Percentiles rank a stretch among this genome's conserved stretches.
Conservation (phyloP, 495 filamentous ascomycete species). For the Achaetomiella virescens region DNA sequence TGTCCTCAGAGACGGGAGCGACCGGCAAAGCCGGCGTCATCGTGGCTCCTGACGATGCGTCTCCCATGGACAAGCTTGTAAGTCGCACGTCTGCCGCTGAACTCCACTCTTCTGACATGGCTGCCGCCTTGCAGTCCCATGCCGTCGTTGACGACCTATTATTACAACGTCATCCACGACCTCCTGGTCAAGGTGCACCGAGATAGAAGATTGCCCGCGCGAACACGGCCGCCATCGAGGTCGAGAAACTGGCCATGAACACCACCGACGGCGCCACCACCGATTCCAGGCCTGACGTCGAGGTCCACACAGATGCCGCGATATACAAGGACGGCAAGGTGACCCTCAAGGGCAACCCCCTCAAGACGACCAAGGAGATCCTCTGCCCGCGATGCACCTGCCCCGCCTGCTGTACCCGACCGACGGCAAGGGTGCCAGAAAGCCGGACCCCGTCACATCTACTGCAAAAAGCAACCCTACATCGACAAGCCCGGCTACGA, state of each 20-base stretch:
- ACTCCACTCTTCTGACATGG: background rate
- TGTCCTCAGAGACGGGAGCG: conserved; percentile 27
- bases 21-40: conserved; percentile 47
- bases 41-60: conserved; percentile 37
- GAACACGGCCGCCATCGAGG: conserved; percentile 63
- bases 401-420: conserved; percentile 59
- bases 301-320: conserved; percentile 64
- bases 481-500: conserved; percentile 69
- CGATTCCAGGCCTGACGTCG: conserved; percentile 40
- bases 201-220: conserved; percentile 66
- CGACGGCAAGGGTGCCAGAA: conserved; percentile 52
- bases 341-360: conserved; percentile 66
- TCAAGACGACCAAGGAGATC: conserved; percentile 66
- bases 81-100: conserved; percentile 12
- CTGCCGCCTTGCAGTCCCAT: conserved; percentile 36
- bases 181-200: conserved; percentile 64
- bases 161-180: conserved; percentile 68
- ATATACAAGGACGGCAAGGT: conserved; percentile 68
- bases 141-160: conserved; percentile 60
- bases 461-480: conserved; percentile 72
- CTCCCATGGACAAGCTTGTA: conserved; percentile 41
- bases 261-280: conserved; percentile 38
- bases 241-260: conserved; percentile 59
- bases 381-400: conserved; percentile 58
- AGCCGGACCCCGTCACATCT: conserved; percentile 58